Evolutionary conservation across 2,329 filamentous ascomycete species (phyloP), one percentile per base, ranked within the genome.

Genomic region (Diplodia sapinea): DNA sequence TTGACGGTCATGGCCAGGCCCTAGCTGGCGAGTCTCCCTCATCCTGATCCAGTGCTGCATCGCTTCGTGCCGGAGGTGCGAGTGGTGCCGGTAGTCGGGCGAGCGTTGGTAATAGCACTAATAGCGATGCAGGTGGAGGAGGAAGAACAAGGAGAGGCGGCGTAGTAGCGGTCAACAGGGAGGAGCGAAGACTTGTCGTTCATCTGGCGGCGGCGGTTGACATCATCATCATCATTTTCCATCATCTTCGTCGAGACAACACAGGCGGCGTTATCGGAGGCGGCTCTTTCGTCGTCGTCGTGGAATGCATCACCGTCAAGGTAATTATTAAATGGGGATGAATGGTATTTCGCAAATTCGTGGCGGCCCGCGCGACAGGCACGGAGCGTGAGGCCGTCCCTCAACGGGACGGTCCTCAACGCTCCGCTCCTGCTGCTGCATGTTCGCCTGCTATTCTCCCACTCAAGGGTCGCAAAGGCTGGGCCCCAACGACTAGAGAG

Each of bases 1-100:
- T 43, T 47, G 43, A 47, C 57, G 59, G 59, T 63, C 59, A 63
- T 63, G 59, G 59, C 59, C 59, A 63, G 59, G 47, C 59, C 59
- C 59, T 51, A 63, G 33, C 59, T 63, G 59, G 59, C 59, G 29
- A 51, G 59, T 63, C 59, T 63, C 59, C 59, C 31, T 56, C 54
- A 63, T 63, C 59, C 59, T 50, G 36, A 63, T 63, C 59, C 59
- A 63, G 40, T 63, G 59, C 59, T 51, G 43, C 59, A 51, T 51
- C 59, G 43, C 59, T 23, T 51, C 43, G 29, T 51, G 57, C 57
- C 47, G 57, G 57, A 63, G 40, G 38, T 43, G 40, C 47, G 15
- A 31, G 55, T 23, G 17, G 17, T 13, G 33, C 38, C 43, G 43
- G 8, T 47, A 20, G 17, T 47, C 7, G 43, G 43, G 7, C 43